A percentile compares a stretch with the other conserved stretches of the same genome.
Evolutionary conservation across 805 yeast species (phyloP).

Genomic region (Saturnispora diversa): DNA sequence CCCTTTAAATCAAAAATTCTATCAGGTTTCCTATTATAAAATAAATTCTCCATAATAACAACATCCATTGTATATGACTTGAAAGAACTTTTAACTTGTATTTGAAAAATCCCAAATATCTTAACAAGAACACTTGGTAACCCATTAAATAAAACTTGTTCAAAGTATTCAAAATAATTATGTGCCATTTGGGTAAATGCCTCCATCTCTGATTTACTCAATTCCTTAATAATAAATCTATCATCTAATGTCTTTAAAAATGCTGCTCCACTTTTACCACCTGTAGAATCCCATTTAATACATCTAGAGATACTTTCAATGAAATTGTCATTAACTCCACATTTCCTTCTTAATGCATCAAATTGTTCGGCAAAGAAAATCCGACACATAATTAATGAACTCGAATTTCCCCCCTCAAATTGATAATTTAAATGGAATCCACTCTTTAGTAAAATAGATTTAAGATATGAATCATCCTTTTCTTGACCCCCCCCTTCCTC

Average conservation of each 20-base stretch:
- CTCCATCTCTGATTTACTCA: constrained; percentile 81
- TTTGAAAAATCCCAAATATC: constrained; percentile 91
- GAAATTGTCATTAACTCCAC: constrained; percentile 67
- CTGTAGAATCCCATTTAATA: constrained; percentile 90
- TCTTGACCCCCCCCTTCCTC: neutral
- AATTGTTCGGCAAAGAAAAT: constrained; percentile 94
- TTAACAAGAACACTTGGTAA: constrained; percentile 92
- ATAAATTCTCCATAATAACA: constrained; percentile 90
- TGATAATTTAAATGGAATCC: constrained; percentile 91
- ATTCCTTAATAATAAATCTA: constrained; percentile 80
- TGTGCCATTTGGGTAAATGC: constrained; percentile 95
- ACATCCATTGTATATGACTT: constrained; percentile 81
- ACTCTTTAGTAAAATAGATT: constrained; percentile 65
- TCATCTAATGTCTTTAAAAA: constrained; percentile 89
- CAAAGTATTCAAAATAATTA: constrained; percentile 90
- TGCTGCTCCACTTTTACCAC: constrained; percentile 95
- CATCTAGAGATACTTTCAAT: constrained; percentile 90
- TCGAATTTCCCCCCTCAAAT: constrained; percentile 76
- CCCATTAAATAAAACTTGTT: constrained; percentile 91
- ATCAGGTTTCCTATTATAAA: constrained; percentile 72
- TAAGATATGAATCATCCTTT: constrained; percentile 32
- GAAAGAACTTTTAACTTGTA: constrained; percentile 78
- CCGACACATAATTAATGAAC: constrained; percentile 65
- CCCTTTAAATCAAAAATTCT: constrained; percentile 95
- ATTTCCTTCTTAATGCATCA: constrained; percentile 82